Conservation (phyloP, 2,329 filamentous ascomycete genomes). For the Xylariomycetidae sp. region DNA sequence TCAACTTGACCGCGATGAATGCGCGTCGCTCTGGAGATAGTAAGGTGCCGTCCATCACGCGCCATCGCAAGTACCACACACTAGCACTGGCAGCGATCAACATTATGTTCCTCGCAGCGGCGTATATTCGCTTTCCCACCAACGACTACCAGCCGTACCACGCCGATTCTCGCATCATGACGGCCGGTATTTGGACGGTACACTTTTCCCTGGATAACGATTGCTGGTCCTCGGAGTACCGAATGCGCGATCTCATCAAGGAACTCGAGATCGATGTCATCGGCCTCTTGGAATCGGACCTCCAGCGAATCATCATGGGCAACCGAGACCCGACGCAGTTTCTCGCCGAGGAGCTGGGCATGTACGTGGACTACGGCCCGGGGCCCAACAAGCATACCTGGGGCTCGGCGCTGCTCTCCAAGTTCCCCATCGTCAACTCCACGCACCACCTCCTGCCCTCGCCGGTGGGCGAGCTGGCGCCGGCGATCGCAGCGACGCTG, state of each 20-base stretch:
- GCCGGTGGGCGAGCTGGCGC: slow-evolving; percentile 89
- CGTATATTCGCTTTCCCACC: slow-evolving; percentile 85
- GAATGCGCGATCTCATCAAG: slow-evolving; percentile 84
- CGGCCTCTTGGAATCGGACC: slow-evolving; percentile 87
- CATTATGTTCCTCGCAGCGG: slow-evolving; percentile 69
- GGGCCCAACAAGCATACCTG: slow-evolving; percentile 99
- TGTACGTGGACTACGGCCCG: slow-evolving; percentile 97
- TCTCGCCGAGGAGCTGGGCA: slow-evolving; percentile 90
- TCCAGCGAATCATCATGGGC: slow-evolving; percentile 98
- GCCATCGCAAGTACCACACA: slow-evolving; percentile 47
- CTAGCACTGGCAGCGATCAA: slow-evolving; percentile 67
- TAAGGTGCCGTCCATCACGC: slow-evolving; percentile 27
- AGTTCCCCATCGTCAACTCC: slow-evolving; percentile 95
- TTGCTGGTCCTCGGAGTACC: slow-evolving; percentile 96
- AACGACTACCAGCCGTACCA: slow-evolving; percentile 93
- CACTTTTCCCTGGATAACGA: slow-evolving; percentile 98
- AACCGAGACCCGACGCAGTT: slow-evolving; percentile 95
- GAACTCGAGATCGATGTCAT: slow-evolving; percentile 97
- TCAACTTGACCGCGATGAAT: slow-evolving; percentile 56
- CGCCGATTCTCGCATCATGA: slow-evolving; percentile 77
- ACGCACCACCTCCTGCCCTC: slow-evolving; percentile 93
- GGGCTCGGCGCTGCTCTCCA: slow-evolving; percentile 87
- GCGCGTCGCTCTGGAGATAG: slow-evolving; percentile 33
- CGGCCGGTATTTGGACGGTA: slow-evolving; percentile 96
- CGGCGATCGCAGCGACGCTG: slow-evolving; percentile 93